Evolutionary conservation across 2,329 filamentous ascomycete genomes (phyloP).

Genomic region (Colletotrichum horii): DNA sequence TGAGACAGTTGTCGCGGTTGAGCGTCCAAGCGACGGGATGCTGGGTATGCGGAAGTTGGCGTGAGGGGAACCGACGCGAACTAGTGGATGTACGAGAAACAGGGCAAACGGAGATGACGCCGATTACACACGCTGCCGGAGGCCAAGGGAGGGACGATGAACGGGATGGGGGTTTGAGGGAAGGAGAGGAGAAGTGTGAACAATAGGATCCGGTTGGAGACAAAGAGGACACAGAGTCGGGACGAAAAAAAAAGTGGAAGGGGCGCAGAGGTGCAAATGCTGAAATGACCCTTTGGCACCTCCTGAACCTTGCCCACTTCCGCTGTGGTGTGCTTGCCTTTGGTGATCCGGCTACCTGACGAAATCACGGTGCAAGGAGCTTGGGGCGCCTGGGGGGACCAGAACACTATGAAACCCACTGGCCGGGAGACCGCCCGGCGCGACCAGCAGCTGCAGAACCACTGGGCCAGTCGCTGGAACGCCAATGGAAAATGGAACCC

Average conservation of each 20-base stretch:
- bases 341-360: slow-evolving; percentile 14
- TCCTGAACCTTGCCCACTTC: slow-evolving; percentile 17
- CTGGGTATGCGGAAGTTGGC: neutral
- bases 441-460: slow-evolving; percentile 3
- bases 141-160: slow-evolving; percentile 16
- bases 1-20: slow-evolving; percentile 15
- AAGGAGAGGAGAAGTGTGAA: neutral
- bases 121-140: neutral
- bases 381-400: slow-evolving; percentile 11
- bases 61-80: slow-evolving; percentile 12
- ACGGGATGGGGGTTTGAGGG: neutral
- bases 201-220: neutral
- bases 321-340: neutral
- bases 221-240: slow-evolving; percentile 15
- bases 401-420: slow-evolving; percentile 12
- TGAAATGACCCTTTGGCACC: neutral
- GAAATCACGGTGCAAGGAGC: slow-evolving; percentile 21
- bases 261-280: neutral
- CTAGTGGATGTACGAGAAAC: neutral
- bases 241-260: slow-evolving; percentile 16
- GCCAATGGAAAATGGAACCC: neutral
- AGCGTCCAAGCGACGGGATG: slow-evolving; percentile 2
- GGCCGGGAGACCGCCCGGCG: neutral
- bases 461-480: neutral
- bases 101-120: neutral